Evolutionary conservation across 2,329 filamentous ascomycete genomes (phyloP).

Genomic region (Neofusicoccum umdonicola): DNA sequence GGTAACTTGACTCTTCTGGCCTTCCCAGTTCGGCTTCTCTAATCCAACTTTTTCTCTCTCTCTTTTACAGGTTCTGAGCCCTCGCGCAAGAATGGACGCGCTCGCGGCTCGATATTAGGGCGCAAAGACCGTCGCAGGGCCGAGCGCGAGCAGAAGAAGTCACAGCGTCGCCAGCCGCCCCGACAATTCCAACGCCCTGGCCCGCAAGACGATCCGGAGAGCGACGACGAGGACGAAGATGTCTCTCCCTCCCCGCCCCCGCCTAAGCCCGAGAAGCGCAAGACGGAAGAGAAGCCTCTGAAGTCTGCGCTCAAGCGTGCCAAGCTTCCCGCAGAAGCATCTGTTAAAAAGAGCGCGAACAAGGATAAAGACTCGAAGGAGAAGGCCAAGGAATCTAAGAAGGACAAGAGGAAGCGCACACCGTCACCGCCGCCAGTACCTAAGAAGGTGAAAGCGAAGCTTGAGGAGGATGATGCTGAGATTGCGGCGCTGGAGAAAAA

Average conservation of each 20-base stretch:
- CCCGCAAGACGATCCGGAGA: slow-evolving; percentile 1
- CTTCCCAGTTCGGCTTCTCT: neutral
- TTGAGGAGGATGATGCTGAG: slow-evolving; percentile 81
- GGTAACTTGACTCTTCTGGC: slow-evolving; percentile 23
- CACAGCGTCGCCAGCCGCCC: slow-evolving; percentile 31
- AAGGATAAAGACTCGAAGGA: neutral
- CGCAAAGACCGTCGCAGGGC: slow-evolving; percentile 68
- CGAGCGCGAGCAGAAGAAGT: slow-evolving; percentile 62
- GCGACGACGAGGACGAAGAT: slow-evolving; percentile 26
- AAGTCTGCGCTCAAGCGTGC: slow-evolving; percentile 38
- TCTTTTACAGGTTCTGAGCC: slow-evolving; percentile 20
- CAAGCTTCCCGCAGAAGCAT: slow-evolving; percentile 13
- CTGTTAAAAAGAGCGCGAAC: neutral
- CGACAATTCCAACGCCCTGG: neutral
- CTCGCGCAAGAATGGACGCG: slow-evolving; percentile 24
- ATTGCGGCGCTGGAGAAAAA: slow-evolving; percentile 86
- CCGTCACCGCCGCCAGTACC: slow-evolving; percentile 27
- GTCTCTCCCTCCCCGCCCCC: slow-evolving; percentile 20
- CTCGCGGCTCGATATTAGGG: slow-evolving; percentile 30
- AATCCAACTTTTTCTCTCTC: neutral
- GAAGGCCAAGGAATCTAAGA: slow-evolving; percentile 25
- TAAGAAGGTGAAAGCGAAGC: slow-evolving; percentile 51
- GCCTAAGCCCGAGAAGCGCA: slow-evolving; percentile 23
- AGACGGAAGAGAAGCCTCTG: slow-evolving; percentile 26
- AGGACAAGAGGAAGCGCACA: slow-evolving; percentile 4